Conservation (phyloP, 805 yeast species). For the Yarrowia sp. region DNA sequence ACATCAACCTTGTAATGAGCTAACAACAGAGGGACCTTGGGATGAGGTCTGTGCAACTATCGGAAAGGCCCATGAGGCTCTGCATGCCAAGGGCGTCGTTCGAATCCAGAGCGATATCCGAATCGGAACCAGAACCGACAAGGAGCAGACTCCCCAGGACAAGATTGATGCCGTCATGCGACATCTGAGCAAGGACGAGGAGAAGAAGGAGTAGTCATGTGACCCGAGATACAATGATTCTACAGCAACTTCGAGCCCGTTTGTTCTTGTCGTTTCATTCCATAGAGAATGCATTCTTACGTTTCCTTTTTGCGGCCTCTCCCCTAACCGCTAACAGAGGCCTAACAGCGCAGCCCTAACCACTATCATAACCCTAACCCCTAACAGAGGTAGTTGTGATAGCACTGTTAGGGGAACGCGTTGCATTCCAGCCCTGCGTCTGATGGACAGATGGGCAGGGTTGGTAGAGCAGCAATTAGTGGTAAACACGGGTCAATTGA, state of each 20-base stretch:
- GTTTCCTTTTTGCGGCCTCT: not conserved
- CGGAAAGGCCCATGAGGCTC: constrained; percentile 75
- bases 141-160: constrained; percentile 72
- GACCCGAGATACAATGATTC: not conserved
- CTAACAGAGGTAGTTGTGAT: constrained; percentile 1
- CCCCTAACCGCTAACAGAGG: constrained; percentile 18
- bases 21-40: constrained; percentile 79
- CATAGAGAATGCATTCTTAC: constrained; percentile 7
- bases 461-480: not conserved
- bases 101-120: constrained; percentile 87
- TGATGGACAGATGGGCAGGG: not conserved
- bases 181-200: constrained; percentile 26
- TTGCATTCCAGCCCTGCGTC: constrained; percentile 13
- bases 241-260: no score
- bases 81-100: constrained; percentile 74
- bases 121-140: constrained; percentile 83
- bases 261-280: not conserved
- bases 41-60: constrained; percentile 79
- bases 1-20: constrained; percentile 1
- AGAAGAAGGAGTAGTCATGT: not conserved
- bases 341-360: constrained; percentile 14
- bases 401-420: constrained; percentile 17
- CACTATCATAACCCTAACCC: constrained; percentile 24
- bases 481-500: not conserved
- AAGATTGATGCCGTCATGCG: constrained; percentile 65